These are phyloP conservation scores for Lipomyces lipofer DNA, from an alignment of 805 yeast genomes.

Conservation along the genomic window DNA sequence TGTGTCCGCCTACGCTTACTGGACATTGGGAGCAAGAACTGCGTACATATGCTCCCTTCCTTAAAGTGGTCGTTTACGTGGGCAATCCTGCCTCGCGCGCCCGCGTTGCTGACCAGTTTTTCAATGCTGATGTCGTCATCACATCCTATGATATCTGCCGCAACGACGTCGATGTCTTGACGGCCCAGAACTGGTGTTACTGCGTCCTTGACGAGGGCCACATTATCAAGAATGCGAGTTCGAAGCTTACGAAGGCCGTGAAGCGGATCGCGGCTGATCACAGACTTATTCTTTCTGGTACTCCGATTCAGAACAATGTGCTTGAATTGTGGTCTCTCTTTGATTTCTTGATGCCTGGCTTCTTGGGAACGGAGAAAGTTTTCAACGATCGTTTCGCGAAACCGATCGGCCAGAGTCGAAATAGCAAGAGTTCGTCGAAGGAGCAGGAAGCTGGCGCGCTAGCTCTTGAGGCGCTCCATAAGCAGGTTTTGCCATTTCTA, in stretches of 20 bases:
- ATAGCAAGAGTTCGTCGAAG: slow-evolving; percentile 76
- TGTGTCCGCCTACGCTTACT: slow-evolving; percentile 96
- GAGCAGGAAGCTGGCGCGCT: slow-evolving; percentile 97
- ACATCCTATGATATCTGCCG: slow-evolving; percentile 96
- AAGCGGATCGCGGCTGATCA: slow-evolving; percentile 83
- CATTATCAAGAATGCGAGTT: slow-evolving; percentile 86
- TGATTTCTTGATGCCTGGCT: slow-evolving; percentile 98
- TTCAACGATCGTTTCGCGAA: slow-evolving; percentile 96
- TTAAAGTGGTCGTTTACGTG: slow-evolving; percentile 81
- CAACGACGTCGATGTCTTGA: slow-evolving; percentile 73
- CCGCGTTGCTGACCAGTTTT: slow-evolving; percentile 54
- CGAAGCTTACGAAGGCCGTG: slow-evolving; percentile 86
- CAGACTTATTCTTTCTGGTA: slow-evolving; percentile 87
- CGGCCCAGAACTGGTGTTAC: slow-evolving; percentile 73
- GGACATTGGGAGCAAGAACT: slow-evolving; percentile 99
- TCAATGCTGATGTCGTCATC: slow-evolving; percentile 75
- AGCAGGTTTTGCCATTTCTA: slow-evolving; percentile 95
- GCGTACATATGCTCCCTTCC: slow-evolving; percentile 82
- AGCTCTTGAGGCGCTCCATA: slow-evolving; percentile 93
- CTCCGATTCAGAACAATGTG: slow-evolving; percentile 97
- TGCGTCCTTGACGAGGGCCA: slow-evolving; percentile 98
- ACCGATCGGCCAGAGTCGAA: slow-evolving; percentile 92
- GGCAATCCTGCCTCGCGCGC: slow-evolving; percentile 83
- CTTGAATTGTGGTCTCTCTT: slow-evolving; percentile 96
- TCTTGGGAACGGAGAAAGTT: slow-evolving; percentile 88